Conservation (phyloP, 2,329 filamentous ascomycete genomes). For the Mariannaea sp. region DNA sequence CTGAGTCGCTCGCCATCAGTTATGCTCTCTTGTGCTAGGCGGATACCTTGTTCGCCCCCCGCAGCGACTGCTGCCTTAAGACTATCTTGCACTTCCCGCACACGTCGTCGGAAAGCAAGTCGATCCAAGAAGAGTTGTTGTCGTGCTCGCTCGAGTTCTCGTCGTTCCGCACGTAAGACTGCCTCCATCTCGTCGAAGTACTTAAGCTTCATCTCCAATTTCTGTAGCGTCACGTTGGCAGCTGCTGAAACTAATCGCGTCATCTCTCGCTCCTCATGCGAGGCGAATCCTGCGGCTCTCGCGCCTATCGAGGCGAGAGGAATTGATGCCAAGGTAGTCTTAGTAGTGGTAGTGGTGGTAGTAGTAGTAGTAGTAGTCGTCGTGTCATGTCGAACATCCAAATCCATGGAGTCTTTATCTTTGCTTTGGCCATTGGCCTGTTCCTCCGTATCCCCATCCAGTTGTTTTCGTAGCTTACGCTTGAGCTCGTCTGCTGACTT, state of each 20-base stretch:
- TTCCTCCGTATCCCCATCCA: constrained; percentile 60
- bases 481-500: constrained; percentile 87
- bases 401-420: constrained; percentile 67
- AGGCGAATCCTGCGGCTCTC: constrained; percentile 84
- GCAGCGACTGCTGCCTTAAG: constrained; percentile 60
- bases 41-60: constrained; percentile 56
- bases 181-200: constrained; percentile 97
- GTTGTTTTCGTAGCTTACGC: constrained; percentile 74
- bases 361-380: constrained; percentile 58
- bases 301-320: constrained; percentile 86
- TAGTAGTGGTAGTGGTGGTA: constrained; percentile 53
- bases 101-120: constrained; percentile 84
- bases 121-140: constrained; percentile 95
- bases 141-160: constrained; percentile 87
- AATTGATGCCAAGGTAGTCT: constrained; percentile 68
- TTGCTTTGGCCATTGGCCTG: constrained; percentile 63
- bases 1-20: constrained; percentile 58
- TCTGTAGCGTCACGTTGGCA: constrained; percentile 92
- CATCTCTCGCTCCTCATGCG: constrained; percentile 96
- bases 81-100: constrained; percentile 79
- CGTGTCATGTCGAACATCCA: constrained; percentile 61
- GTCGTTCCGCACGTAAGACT: constrained; percentile 86
- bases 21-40: constrained; percentile 52
- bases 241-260: constrained; percentile 89
- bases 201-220: constrained; percentile 92